Evolutionary conservation across 768 basidiomycete species (phyloP).

Genomic region (Lentinus tigrinus): DNA sequence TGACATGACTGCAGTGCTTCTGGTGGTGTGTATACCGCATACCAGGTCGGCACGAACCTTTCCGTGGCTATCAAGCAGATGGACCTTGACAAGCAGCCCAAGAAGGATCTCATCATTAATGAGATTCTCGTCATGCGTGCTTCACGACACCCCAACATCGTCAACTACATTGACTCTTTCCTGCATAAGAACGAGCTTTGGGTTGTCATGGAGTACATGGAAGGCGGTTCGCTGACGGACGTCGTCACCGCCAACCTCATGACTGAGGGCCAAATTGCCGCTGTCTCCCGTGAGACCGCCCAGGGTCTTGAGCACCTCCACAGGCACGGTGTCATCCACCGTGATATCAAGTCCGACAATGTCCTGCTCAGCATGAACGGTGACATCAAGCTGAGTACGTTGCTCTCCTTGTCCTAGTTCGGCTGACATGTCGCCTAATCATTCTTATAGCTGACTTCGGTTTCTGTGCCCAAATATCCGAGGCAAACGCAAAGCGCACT

Average conservation of each 20-base stretch:
- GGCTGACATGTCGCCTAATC: not conserved
- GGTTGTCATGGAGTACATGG: constrained; percentile 99
- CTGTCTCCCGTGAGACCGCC: constrained; percentile 88
- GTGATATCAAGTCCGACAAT: constrained; percentile 99
- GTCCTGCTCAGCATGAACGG: constrained; percentile 89
- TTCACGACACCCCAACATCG: constrained; percentile 96
- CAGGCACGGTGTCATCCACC: constrained; percentile 94
- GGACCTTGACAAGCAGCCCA: constrained; percentile 99
- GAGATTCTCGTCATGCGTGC: constrained; percentile 99
- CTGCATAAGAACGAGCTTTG: constrained; percentile 96
- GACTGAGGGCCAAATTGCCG: constrained; percentile 98
- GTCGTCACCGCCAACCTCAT: constrained; percentile 95
- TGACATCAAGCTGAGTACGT: constrained; percentile 97
- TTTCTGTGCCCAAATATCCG: constrained; percentile 97
- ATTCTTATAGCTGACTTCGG: constrained; percentile 83
- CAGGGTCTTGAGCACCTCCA: constrained; percentile 96
- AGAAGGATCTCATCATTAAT: constrained; percentile 99
- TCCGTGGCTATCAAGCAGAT: constrained; percentile 99
- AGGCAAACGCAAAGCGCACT: constrained; percentile 86
- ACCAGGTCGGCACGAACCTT: constrained; percentile 92
- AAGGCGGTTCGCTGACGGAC: constrained; percentile 91
- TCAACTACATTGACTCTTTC: constrained; percentile 99
- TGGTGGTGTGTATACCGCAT: constrained; percentile 97
- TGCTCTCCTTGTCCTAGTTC: not conserved
- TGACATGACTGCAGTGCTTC: constrained; percentile 62